Conservation (phyloP, 208 protist species). For the Leptomonas seymouri region DNA sequence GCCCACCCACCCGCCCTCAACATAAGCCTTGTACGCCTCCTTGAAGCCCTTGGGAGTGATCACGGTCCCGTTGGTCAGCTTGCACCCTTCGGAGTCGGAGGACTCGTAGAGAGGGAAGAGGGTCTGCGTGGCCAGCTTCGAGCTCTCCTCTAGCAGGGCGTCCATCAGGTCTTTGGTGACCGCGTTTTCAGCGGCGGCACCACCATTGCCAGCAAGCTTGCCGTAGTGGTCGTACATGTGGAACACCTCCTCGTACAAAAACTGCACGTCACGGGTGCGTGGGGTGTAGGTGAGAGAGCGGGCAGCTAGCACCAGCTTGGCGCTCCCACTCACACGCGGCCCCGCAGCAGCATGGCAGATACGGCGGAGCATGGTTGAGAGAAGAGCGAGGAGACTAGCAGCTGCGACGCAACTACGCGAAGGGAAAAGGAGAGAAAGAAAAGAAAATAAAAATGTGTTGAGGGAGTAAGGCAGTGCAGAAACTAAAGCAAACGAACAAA, state of each 20-base stretch:
- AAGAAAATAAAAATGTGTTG: too few species aligned
- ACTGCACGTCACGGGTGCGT: conserved; percentile 60
- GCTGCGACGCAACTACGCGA: too few species aligned
- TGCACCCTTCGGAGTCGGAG: conserved; percentile 59
- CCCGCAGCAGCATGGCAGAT: conserved; percentile 18
- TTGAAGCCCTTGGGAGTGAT: conserved; percentile 84
- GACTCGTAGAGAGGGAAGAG: conserved; percentile 69
- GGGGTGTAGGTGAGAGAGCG: conserved; percentile 55
- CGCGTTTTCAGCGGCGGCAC: conserved; percentile 10
- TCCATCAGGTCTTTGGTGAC: conserved; percentile 82
- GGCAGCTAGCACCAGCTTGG: conserved; percentile 12
- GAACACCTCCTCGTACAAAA: conserved; percentile 86
- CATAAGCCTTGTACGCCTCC: conserved; percentile 82
- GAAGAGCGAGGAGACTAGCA: too few species aligned
- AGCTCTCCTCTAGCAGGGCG: conserved; percentile 65
- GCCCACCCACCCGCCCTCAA: conserved; percentile 79
- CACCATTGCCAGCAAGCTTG: conserved; percentile 45
- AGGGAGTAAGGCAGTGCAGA: too few species aligned
- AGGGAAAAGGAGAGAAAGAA: too few species aligned
- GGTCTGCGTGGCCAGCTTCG: conserved; percentile 56
- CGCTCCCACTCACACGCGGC: not conserved
- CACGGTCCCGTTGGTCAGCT: conserved; percentile 55
- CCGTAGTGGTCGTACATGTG: conserved; percentile 84
- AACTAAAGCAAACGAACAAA: too few species aligned
- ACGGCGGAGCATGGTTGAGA: conserved; percentile 49